Conservation (phyloP, 176 grass and related monocot genomes). For the Luzula sylvatica region DNA sequence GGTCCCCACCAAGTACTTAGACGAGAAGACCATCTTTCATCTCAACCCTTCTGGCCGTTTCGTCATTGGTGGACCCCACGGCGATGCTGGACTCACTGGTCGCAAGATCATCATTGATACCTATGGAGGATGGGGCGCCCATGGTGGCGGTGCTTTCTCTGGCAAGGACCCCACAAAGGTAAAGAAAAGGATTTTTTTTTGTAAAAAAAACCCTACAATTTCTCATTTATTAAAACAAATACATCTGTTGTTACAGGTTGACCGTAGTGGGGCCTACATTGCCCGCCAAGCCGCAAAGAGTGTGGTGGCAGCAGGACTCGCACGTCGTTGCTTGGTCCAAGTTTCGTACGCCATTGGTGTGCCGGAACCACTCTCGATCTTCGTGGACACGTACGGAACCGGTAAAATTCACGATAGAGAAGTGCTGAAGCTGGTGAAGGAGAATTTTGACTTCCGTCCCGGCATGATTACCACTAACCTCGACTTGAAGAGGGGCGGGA, state of each 20-base stretch:
- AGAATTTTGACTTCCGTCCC: constrained; percentile 38
- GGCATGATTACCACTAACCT: constrained; percentile 40
- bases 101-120: constrained; percentile 33
- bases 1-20: constrained; percentile 24
- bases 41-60: constrained; percentile 32
- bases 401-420: constrained; percentile 34
- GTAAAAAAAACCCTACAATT: not conserved
- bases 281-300: constrained; percentile 24
- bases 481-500: constrained; percentile 29
- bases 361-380: constrained; percentile 31
- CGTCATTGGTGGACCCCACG: constrained; percentile 27
- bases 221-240: not conserved
- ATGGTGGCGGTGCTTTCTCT: constrained; percentile 28
- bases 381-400: constrained; percentile 31
- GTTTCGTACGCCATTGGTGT: constrained; percentile 36
- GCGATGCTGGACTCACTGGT: constrained; percentile 27
- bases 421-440: constrained; percentile 28
- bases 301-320: constrained; percentile 17
- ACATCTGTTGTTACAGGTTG: constrained; percentile 2
- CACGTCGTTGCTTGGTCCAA: constrained; percentile 21
- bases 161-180: constrained; percentile 35
- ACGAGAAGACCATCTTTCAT: constrained; percentile 35
- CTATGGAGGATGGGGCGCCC: constrained; percentile 29
- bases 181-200: not conserved
- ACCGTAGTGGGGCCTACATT: constrained; percentile 30